Percentiles rank a stretch among this genome's conserved stretches.
These are phyloP conservation scores for Modicella reniformis DNA, from an alignment of 371 early-diverging fungal genomes.

Conservation along the genomic window DNA sequence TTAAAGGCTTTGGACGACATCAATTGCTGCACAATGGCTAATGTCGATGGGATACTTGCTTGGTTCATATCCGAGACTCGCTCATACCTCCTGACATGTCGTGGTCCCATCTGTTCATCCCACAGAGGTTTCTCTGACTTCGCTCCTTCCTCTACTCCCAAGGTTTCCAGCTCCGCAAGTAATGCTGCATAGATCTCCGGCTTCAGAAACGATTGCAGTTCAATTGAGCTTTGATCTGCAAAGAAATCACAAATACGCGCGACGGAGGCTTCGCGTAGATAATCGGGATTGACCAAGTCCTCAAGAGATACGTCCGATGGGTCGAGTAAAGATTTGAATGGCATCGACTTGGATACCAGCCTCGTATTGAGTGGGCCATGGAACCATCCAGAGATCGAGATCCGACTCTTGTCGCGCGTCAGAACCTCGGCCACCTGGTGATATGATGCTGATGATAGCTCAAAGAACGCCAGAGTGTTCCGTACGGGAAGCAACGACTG, in stretches of 20 bases:
- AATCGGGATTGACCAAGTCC: conserved; percentile 58
- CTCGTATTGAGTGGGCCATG: conserved; percentile 61
- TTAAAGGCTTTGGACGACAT: conserved; percentile 58
- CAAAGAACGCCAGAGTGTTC: conserved; percentile 72
- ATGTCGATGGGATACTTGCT: conserved; percentile 19
- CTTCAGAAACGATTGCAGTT: conserved; percentile 60
- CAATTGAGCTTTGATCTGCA: conserved; percentile 61
- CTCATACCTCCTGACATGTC: conserved; percentile 55
- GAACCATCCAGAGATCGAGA: conserved; percentile 78
- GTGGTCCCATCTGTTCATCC: conserved; percentile 53
- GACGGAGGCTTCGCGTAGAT: conserved; percentile 43
- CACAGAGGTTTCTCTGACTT: conserved; percentile 19
- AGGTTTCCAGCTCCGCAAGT: conserved; percentile 29
- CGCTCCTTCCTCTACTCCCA: conserved; percentile 27
- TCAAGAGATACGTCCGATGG: conserved; percentile 17
- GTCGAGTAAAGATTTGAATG: conserved; percentile 13
- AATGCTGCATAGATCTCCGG: conserved; percentile 54
- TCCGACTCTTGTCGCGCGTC: conserved; percentile 54
- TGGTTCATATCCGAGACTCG: conserved; percentile 36
- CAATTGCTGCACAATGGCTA: conserved; percentile 40
- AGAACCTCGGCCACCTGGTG: conserved; percentile 74
- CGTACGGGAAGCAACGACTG: conserved; percentile 63
- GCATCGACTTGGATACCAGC: conserved; percentile 45
- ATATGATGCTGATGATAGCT: conserved; percentile 66
- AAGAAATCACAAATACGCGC: conserved; percentile 56